Evolutionary conservation across 2,329 filamentous ascomycete genomes (phyloP).

Genomic region (Sclerotinia subarctica): DNA sequence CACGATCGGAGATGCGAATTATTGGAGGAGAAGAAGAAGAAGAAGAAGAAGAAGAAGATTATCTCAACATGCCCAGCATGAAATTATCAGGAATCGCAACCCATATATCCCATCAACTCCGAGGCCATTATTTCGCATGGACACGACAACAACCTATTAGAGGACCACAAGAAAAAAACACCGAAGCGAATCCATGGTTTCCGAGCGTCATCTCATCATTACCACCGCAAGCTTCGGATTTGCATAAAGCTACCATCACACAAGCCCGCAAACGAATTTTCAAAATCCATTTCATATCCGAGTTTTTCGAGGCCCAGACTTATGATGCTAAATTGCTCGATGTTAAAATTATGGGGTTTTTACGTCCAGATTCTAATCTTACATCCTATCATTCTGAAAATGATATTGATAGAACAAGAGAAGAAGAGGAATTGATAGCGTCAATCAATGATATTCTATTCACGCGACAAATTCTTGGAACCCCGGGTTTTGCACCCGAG

Average conservation of each 20-base stretch:
- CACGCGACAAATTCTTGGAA: conserved; percentile 40
- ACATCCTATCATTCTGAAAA: too few relatives aligned
- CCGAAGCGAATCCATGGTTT: conserved; percentile 48
- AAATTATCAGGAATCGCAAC: conserved; percentile 52
- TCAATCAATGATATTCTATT: conserved; percentile 42
- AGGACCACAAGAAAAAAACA: conserved; percentile 23
- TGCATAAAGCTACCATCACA: conserved; percentile 33
- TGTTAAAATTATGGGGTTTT: conserved; percentile 58
- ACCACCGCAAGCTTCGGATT: conserved; percentile 44
- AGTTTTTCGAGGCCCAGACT: conserved; percentile 43
- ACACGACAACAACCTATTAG: conserved; percentile 39
- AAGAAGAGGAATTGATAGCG: conserved; percentile 38
- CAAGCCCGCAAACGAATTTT: conserved; percentile 50
- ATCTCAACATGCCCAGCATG: conserved; percentile 52
- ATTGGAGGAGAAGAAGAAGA: conserved; percentile 24
- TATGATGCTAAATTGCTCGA: conserved; percentile 49
- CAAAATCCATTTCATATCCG: conserved; percentile 52
- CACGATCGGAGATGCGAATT: conserved; percentile 45
- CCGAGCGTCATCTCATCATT: conserved; percentile 57
- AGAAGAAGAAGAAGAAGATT: conserved; percentile 33
- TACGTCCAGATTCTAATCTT: conserved; percentile 41
- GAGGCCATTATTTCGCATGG: conserved; percentile 66
- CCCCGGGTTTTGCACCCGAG: conserved; percentile 42
- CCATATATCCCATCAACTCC: conserved; percentile 51
- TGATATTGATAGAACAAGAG: too few relatives aligned